phyloP scores from a whole-genome alignment of 768 basidiomycete species.

The Mycena maculata region DNA sequence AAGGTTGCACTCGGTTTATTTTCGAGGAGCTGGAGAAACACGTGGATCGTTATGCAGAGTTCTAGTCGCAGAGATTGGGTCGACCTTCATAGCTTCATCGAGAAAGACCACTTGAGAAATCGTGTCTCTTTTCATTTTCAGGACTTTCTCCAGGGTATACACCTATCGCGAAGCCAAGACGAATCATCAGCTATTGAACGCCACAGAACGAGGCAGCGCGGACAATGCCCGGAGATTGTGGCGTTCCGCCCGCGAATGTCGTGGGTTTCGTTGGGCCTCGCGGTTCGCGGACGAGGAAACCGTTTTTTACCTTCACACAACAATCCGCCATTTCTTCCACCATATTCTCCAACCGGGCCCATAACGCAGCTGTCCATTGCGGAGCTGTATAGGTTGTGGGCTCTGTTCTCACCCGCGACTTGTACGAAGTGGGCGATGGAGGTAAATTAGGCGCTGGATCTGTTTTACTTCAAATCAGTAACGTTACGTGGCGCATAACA shows the following conservation, averaged over 20 bases:
- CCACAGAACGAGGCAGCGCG: not conserved
- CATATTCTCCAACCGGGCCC: constrained; percentile 83
- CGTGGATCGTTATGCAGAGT: not conserved
- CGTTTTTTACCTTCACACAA: constrained; percentile 88
- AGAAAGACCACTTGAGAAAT: constrained; percentile 82
- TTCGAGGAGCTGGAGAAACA: constrained; percentile 72
- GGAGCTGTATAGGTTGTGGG: constrained; percentile 90
- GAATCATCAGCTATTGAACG: not conserved
- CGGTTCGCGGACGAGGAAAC: not conserved
- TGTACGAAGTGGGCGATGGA: constrained; percentile 70
- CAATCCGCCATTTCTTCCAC: constrained; percentile 91
- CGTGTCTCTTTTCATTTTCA: constrained; percentile 88
- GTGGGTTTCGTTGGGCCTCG: not conserved
- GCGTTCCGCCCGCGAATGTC: not conserved
- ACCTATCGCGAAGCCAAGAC: constrained; percentile 66
- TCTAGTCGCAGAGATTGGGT: not conserved
- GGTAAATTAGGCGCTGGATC: constrained; percentile 45
- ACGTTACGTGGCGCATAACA: constrained; percentile 31
- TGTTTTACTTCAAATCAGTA: constrained; percentile 20
- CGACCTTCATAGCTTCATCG: constrained; percentile 93
- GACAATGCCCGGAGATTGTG: not conserved
- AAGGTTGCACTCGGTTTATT: constrained; percentile 92
- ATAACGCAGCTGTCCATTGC: constrained; percentile 86
- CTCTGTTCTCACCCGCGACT: constrained; percentile 88
- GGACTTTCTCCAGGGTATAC: constrained; percentile 94